phyloP scores from a whole-genome alignment of 2,329 filamentous ascomycete genomes.

The Pseudocercospora crystallina region DNA sequence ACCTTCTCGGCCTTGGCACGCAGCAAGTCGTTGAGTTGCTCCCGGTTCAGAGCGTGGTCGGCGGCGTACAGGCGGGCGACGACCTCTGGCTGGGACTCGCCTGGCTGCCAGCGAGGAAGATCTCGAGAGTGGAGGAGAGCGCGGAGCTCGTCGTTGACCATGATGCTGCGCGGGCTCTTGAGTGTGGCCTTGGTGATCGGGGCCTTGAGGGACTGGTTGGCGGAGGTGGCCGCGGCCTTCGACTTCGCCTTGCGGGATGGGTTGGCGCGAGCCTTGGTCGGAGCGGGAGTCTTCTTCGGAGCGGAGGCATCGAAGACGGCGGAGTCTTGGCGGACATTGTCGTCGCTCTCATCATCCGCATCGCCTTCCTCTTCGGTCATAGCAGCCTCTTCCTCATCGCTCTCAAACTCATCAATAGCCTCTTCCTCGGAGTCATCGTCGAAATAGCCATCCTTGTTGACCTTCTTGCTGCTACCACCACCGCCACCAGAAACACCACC shows the following conservation, averaged over 20 bases:
- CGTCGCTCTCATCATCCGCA: conserved; percentile 9
- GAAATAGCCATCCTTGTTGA: conserved; percentile 12
- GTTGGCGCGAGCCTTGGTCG: conserved; percentile 4
- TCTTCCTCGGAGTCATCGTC: conserved; percentile 14
- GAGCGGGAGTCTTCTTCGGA: conserved; percentile 4
- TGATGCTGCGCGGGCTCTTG: conserved; percentile 30
- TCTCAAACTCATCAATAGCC: conserved; percentile 2
- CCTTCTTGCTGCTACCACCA: conserved; percentile 3
- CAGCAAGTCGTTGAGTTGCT: conserved; percentile 22
- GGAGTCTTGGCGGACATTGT: conserved; percentile 1
- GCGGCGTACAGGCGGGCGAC: conserved; percentile 28
- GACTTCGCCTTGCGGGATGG: conserved; percentile 3
- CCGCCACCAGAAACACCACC: background rate
- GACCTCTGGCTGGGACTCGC: conserved; percentile 29
- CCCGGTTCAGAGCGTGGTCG: conserved; percentile 21
- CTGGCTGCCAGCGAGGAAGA: conserved; percentile 18
- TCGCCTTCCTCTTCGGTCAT: conserved; percentile 14
- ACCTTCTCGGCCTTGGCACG: conserved; percentile 9
- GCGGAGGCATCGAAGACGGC: conserved; percentile 4
- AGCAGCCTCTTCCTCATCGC: conserved; percentile 10
- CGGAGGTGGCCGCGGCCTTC: background rate
- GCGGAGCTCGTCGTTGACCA: conserved; percentile 28
- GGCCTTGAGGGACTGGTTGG: conserved; percentile 4
- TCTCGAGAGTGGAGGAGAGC: conserved; percentile 26
- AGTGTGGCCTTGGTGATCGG: conserved; percentile 26